Conservation (phyloP, 805 yeast species). For the Nakazawaea ernobii region DNA sequence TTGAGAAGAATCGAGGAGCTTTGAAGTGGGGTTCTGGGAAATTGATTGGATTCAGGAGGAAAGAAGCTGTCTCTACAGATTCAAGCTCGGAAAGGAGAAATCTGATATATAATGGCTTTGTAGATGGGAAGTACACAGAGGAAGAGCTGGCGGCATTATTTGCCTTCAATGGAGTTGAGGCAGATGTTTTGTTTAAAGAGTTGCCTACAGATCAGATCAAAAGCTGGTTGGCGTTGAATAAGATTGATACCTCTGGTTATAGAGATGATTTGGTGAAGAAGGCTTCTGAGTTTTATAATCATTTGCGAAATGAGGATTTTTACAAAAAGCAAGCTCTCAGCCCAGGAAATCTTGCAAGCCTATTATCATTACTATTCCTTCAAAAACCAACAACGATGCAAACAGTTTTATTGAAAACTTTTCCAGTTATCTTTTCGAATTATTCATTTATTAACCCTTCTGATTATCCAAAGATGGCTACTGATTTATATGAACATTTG, state of each 20-base stretch:
- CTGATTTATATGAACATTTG: too few species aligned
- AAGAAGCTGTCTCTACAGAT: constrained; percentile 26
- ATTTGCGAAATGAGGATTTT: constrained; percentile 8
- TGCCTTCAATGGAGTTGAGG: constrained; percentile 15
- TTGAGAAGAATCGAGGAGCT: constrained; percentile 25
- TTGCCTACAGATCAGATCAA: constrained; percentile 32
- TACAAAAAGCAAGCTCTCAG: constrained; percentile 9
- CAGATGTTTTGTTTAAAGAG: constrained; percentile 28
- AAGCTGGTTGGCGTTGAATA: constrained; percentile 29
- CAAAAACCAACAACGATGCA: too few species aligned
- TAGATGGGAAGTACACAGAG: constrained; percentile 41
- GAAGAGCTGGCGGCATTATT: constrained; percentile 31
- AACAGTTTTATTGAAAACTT: too few species aligned
- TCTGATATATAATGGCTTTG: constrained; percentile 37
- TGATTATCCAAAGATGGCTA: too few species aligned
- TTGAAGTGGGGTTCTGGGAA: constrained; percentile 33
- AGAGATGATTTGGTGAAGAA: constrained; percentile 21
- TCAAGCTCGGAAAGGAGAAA: constrained; percentile 18
- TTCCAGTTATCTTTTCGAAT: too few species aligned
- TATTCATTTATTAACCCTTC: too few species aligned
- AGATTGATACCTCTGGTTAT: constrained; percentile 18
- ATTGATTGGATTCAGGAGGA: constrained; percentile 26
- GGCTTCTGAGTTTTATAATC: constrained; percentile 14
- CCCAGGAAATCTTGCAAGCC: too few species aligned
- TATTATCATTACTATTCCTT: too few species aligned